Evolutionary conservation across 2,329 filamentous ascomycete genomes (phyloP).

Genomic region (Chaetomiaceae sp.): DNA sequence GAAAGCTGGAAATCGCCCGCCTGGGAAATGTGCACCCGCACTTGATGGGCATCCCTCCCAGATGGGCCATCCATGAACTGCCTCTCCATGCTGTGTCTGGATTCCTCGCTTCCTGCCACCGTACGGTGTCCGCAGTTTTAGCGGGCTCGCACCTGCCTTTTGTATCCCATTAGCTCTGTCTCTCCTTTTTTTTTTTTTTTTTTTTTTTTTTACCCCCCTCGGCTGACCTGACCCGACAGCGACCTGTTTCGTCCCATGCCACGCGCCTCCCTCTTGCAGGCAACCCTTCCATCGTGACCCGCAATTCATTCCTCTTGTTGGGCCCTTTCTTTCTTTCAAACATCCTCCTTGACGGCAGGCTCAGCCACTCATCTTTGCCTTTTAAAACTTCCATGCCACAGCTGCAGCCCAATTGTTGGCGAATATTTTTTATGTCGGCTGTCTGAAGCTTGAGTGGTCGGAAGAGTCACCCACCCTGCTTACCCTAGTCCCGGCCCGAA

Average conservation of each 20-base stretch:
- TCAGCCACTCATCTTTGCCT: constrained; percentile 23
- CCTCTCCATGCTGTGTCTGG: not conserved
- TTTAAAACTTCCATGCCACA: constrained; percentile 17
- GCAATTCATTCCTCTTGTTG: constrained; percentile 16
- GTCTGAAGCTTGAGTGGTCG: constrained; percentile 17
- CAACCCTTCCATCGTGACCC: constrained; percentile 14
- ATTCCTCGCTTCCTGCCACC: constrained; percentile 1
- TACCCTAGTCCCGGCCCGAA: constrained; percentile 24
- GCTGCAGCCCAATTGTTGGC: constrained; percentile 18
- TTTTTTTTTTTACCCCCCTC: not conserved
- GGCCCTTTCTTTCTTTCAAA: constrained; percentile 15
- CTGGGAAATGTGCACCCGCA: not conserved
- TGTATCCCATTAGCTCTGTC: not conserved
- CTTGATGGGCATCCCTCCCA: not conserved
- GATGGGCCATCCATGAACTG: not conserved
- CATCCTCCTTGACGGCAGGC: constrained; percentile 13
- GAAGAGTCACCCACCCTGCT: constrained; percentile 16
- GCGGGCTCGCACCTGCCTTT: too few species aligned
- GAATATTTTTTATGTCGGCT: constrained; percentile 10
- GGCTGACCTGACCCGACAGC: constrained; percentile 9
- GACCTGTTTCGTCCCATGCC: constrained; percentile 17
- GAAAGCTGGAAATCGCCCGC: not conserved
- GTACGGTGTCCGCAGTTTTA: not conserved
- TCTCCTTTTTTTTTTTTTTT: constrained; percentile 13
- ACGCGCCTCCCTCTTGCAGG: constrained; percentile 13